Conservation (phyloP, 257 asterid genomes). For the Solanum paucissectum region DNA sequence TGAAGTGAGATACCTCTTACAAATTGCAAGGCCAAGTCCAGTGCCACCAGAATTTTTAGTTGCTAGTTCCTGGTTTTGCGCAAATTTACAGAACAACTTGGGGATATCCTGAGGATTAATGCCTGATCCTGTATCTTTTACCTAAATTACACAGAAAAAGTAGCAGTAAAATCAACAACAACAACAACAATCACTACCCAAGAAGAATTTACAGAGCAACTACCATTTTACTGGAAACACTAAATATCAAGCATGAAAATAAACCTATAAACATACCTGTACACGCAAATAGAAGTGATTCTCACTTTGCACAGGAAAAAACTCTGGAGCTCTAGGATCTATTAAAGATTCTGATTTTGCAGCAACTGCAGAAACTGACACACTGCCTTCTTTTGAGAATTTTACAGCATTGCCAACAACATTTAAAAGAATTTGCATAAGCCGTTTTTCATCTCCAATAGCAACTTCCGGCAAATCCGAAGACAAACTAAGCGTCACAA, state of each 20-base stretch:
- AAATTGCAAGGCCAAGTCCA: conserved; percentile 97
- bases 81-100: conserved; percentile 74
- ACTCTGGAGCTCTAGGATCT: conserved; percentile 76
- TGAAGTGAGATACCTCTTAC: conserved; percentile 49
- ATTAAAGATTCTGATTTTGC: conserved; percentile 71
- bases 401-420: conserved; percentile 94
- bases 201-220: background rate
- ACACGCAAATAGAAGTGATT: conserved; percentile 76
- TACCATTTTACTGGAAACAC: background rate
- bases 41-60: conserved; percentile 68
- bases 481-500: conserved; percentile 51
- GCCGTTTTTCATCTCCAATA: conserved; percentile 85
- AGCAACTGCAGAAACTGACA: conserved; percentile 60
- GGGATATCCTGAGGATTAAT: conserved; percentile 84
- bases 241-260: background rate
- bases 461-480: conserved; percentile 74
- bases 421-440: conserved; percentile 79
- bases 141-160: conserved; percentile 30
- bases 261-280: conserved; percentile 44
- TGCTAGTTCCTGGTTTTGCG: conserved; percentile 62
- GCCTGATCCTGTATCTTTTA: conserved; percentile 91
- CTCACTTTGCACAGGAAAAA: conserved; percentile 63
- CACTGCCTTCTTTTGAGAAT: conserved; percentile 84
- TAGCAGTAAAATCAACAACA: background rate
- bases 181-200: background rate